Conservation (phyloP, 768 basidiomycete genomes). For the Rhizopogon rudus region DNA sequence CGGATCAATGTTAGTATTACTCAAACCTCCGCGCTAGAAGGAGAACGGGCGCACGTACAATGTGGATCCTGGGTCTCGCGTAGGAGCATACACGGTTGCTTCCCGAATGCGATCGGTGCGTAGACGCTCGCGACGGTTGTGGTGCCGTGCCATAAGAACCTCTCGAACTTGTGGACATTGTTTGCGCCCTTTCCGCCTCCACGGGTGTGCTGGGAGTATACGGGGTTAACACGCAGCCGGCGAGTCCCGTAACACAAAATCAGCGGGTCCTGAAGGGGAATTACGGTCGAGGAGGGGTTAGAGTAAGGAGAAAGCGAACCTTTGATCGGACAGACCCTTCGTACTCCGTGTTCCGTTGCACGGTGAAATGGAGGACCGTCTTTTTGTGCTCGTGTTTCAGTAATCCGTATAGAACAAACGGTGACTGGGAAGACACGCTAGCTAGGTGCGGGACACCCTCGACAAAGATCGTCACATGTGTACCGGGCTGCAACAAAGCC, state of each 20-base stretch:
- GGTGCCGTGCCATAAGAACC: slow-evolving; percentile 78
- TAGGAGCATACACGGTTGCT: slow-evolving; percentile 67
- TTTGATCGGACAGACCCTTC: slow-evolving; percentile 86
- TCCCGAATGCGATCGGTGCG: slow-evolving; percentile 86
- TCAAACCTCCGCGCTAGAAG: not conserved
- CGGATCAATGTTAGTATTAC: not conserved
- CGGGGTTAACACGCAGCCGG: slow-evolving; percentile 75
- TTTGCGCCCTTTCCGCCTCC: slow-evolving; percentile 90
- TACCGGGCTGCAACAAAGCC: slow-evolving; percentile 56
- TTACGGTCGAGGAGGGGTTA: not conserved
- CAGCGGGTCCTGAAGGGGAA: slow-evolving; percentile 65
- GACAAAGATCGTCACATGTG: slow-evolving; percentile 72
- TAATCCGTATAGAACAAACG: slow-evolving; percentile 73
- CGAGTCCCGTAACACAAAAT: slow-evolving; percentile 88
- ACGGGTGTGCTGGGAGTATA: slow-evolving; percentile 89
- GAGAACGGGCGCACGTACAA: slow-evolving; percentile 53
- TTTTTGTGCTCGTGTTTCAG: slow-evolving; percentile 96
- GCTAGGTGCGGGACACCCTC: slow-evolving; percentile 70
- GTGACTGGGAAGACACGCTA: slow-evolving; percentile 27
- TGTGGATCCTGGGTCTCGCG: slow-evolving; percentile 62
- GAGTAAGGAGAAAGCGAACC: slow-evolving; percentile 32
- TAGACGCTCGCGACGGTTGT: slow-evolving; percentile 85
- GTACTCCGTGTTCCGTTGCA: slow-evolving; percentile 96
- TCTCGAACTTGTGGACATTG: slow-evolving; percentile 96
- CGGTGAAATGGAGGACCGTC: slow-evolving; percentile 85